Evolutionary conservation across 768 basidiomycete species (phyloP).

Genomic region (Lenzites betulinus): DNA sequence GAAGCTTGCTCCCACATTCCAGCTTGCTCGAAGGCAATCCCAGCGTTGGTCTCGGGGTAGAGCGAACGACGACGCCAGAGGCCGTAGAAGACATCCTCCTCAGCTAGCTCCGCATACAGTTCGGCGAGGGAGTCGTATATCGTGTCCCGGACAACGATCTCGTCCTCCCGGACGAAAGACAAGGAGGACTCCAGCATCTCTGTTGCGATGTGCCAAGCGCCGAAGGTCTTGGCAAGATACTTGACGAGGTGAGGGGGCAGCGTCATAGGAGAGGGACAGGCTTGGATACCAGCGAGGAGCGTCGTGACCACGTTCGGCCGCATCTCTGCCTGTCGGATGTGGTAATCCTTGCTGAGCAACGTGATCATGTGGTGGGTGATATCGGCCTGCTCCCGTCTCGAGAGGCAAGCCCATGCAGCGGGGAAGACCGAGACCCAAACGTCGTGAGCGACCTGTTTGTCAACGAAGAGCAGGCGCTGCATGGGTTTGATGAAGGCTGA

Average conservation of each 20-base stretch:
- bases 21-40: conserved; percentile 89
- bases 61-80: conserved; percentile 89
- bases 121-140: conserved; percentile 91
- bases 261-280: conserved; percentile 84
- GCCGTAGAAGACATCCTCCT: conserved; percentile 98
- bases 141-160: conserved; percentile 75
- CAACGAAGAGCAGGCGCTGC: conserved; percentile 81
- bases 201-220: conserved; percentile 90
- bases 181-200: conserved; percentile 85
- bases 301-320: conserved; percentile 94
- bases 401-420: conserved; percentile 81
- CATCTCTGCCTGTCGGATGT: conserved; percentile 83
- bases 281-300: conserved; percentile 78
- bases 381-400: conserved; percentile 85
- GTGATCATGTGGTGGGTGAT: conserved; percentile 88
- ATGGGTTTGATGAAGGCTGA: conserved; percentile 68
- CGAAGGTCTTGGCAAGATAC: conserved; percentile 93
- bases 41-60: conserved; percentile 88
- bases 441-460: conserved; percentile 74
- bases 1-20: conserved; percentile 97
- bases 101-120: conserved; percentile 91
- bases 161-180: conserved; percentile 78
- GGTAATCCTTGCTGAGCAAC: conserved; percentile 91
- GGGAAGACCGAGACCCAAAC: conserved; percentile 90
- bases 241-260: conserved; percentile 95